Percentiles rank a stretch among this genome's conserved stretches.
Evolutionary conservation across 257 asterid species (phyloP).

Genomic region (Paulownia fortunei): DNA sequence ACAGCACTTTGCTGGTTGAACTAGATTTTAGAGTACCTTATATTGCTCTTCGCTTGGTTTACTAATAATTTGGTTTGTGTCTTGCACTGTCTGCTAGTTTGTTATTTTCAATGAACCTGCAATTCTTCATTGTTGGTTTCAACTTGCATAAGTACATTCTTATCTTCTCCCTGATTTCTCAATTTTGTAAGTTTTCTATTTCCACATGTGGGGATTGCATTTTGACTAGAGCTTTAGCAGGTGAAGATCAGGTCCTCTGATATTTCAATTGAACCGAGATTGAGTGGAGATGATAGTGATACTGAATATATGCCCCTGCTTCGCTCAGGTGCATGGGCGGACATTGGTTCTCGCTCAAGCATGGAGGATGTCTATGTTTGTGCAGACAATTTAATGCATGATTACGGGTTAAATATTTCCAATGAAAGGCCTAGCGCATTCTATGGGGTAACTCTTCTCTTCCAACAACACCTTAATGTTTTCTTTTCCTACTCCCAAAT

Average conservation of each 20-base stretch:
- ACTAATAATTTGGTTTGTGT: neutral
- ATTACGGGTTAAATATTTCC: conserved; percentile 47
- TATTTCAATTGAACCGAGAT: conserved; percentile 47
- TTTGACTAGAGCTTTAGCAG: conserved; percentile 52
- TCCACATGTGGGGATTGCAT: conserved; percentile 9
- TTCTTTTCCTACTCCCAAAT: neutral
- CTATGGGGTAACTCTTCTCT: conserved; percentile 77
- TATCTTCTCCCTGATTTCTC: neutral
- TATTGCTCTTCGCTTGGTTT: neutral
- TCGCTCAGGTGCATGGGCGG: conserved; percentile 94
- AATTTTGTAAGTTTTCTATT: neutral
- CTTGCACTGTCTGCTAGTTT: neutral
- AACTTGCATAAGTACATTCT: neutral
- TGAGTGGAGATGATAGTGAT: conserved; percentile 47
- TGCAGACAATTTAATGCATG: conserved; percentile 66
- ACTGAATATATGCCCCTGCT: conserved; percentile 59
- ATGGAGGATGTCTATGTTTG: conserved; percentile 91
- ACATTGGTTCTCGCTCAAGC: conserved; percentile 76
- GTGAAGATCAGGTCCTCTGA: conserved; percentile 49
- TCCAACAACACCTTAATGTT: neutral
- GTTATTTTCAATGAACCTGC: neutral
- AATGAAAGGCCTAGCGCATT: conserved; percentile 65
- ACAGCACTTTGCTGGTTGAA: neutral
- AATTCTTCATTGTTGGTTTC: neutral
- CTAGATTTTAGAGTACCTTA: conserved; percentile 8